Evolutionary conservation across 148 eudicot species (phyloP).

Genomic region (Silene uniflora): DNA sequence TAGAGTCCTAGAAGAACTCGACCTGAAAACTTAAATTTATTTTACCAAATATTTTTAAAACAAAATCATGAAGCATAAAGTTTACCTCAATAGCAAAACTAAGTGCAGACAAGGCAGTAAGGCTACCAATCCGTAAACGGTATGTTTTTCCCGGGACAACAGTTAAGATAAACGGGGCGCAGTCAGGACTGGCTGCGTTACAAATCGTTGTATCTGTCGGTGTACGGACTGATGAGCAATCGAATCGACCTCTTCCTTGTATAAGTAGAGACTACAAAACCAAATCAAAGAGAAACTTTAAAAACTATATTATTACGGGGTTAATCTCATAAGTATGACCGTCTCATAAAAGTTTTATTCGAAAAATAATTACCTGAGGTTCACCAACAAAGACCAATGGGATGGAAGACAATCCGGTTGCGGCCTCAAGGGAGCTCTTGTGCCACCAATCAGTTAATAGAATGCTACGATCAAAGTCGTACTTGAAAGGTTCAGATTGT

Average conservation of each 20-base stretch:
- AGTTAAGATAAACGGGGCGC: conserved; percentile 47
- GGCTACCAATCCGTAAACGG: conserved; percentile 65
- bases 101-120: conserved; percentile 65
- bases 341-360: not conserved
- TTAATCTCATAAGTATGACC: not conserved
- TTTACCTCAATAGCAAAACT: conserved; percentile 82
- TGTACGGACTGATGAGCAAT: conserved; percentile 38
- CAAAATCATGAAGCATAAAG: not conserved
- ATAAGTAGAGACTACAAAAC: conserved; percentile 57
- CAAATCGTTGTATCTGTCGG: conserved; percentile 32
- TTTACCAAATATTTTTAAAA: not conserved
- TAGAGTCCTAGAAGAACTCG: not conserved
- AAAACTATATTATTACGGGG: too few species aligned
- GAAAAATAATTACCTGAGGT: conserved; percentile 54
- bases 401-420: conserved; percentile 52
- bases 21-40: not conserved
- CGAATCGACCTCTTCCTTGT: conserved; percentile 68
- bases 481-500: conserved; percentile 53
- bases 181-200: conserved; percentile 51
- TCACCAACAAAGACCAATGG: conserved; percentile 83
- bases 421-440: conserved; percentile 49
- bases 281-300: not conserved
- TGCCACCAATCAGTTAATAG: conserved; percentile 84
- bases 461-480: conserved; percentile 57
- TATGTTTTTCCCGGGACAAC: conserved; percentile 72